Evolutionary conservation across 176 grass and related monocot genomes (phyloP), one percentile per base, ranked within the genome.

Genomic region (Areca catechu): DNA sequence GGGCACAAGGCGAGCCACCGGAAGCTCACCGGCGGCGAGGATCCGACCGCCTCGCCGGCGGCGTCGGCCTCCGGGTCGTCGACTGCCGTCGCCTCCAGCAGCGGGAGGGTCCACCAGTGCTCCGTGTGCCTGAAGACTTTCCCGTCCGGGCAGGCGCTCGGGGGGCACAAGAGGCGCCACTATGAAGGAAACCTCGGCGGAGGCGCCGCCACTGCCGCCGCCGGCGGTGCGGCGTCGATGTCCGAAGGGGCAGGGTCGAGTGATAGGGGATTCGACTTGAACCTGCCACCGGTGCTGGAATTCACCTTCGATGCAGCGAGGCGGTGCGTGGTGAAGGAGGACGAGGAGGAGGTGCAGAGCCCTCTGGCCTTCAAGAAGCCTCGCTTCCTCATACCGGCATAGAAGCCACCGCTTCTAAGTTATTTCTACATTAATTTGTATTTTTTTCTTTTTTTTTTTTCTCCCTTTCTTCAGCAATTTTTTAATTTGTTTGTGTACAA

Each of bases 1-100:
- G 90, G 90, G 0, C 90, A 95, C 78, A 95, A 86, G 79, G 76
- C 90, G 1, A 95, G 90, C 79, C 90, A 95, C 74, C 85, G 90
- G 16, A 89, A 65, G 64, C 58, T 58, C 0, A 24, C 73, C 52
- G 24, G 15, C 15, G 58, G 68, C 5, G 48, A 62, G 30, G 58
- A 55, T 15, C 53, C 63, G 0, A 17, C 16, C 63, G 14, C 27
- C 15, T 54, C 65, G 1, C 25, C 66, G 1, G 21, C 71, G 17
- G 62, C 77, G 4, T 85, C 86, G 0, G 56, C 76, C 0, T 58
- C 68, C 15, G 69, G 58, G 5, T 76, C 81, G 16, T 69, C 58
- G 37, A 55, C 82, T 0, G 68, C 62, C 12, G 75, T 53, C 12
- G 56, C 21, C n/a, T 2, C 0, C 24, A 0, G 17, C 18, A 50